Evolutionary conservation across 2,329 filamentous ascomycete genomes (phyloP).

Genomic region (Verticillium longisporum): DNA sequence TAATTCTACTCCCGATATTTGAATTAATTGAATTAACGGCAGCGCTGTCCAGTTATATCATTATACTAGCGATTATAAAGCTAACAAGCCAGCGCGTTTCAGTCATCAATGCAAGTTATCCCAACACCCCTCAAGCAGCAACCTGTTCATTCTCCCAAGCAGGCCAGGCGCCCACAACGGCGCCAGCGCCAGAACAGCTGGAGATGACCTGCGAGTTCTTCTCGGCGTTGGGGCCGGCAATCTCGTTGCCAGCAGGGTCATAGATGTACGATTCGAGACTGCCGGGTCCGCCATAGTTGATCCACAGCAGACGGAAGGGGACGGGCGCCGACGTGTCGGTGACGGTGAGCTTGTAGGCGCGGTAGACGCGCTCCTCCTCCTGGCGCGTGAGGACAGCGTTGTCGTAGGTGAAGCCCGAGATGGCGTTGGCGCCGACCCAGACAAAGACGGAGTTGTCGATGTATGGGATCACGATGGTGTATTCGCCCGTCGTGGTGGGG

Average conservation of each 20-base stretch:
- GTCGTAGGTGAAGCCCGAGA: not conserved
- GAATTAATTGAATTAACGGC: no score
- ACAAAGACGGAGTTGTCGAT: constrained; percentile 1
- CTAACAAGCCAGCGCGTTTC: no score
- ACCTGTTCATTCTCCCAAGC: not conserved
- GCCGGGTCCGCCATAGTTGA: constrained; percentile 1
- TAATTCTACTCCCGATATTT: no score
- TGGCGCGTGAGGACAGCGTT: not conserved
- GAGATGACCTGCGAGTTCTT: constrained; percentile 1
- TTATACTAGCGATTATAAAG: no score
- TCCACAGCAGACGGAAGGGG: constrained; percentile 4
- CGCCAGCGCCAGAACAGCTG: not conserved
- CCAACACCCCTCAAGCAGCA: not conserved
- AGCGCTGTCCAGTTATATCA: no score
- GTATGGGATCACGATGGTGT: not conserved
- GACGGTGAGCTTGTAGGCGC: not conserved
- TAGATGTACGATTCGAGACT: not conserved
- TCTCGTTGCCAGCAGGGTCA: not conserved
- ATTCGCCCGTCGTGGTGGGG: not conserved
- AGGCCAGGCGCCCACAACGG: not conserved
- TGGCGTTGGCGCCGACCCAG: constrained; percentile 1
- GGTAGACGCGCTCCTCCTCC: not conserved
- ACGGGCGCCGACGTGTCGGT: not conserved
- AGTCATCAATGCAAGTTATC: no score
- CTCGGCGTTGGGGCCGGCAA: not conserved